Base-by-base conservation (phyloP, 345 rosid species). In the Mercurialis annua region DNA sequence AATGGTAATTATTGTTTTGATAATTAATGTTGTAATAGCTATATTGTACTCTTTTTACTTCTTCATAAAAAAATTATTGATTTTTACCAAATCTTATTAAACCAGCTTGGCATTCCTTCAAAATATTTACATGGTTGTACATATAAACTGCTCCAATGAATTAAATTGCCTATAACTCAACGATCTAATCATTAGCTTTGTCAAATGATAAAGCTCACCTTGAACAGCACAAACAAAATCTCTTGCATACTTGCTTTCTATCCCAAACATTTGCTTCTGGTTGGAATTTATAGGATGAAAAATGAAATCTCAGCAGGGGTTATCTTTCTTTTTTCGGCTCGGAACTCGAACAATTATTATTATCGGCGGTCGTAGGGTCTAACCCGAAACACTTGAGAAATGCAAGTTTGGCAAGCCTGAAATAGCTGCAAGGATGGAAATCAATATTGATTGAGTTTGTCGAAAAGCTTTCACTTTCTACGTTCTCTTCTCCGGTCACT, bases 341-440 rank as follows among this genome's bases (percentile, higher is more conserved):
- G 10, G 65, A 34, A 50, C 6, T 70, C 17, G 68, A 67, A 58
- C 68, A 62, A 36, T 51, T 52, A 3, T 71, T n/a, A n/a, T n/a
- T n/a, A n/a, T n/a, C n/a, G n/a, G n/a, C 78, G 18, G 47, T 51
- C 14, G 34, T 6, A 38, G 51, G 47, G 38, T 80, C 82, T 15
- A 80, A 64, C 0, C 86, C 86, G 2, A 83, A 70, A 63, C 86
- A 83, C 73, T 78, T 83, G 42, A 83, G 86, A 55, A 83, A 78
- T 10, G 79, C 84, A 53, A 70, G 62, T 42, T 72, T 82, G 3
- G 86, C 86, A 42, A 80, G 71, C 79, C 69, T 77, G 31, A 80
- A 66, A 71, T 80, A 80, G 65, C 78, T 65, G 77, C 84, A 83
- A 1, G 84, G 86, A 73, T 83, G 86, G 65, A 67, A 47, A 23